Conservation (phyloP, 164 flowering plant genomes). For the Stephania yunnanensis region DNA sequence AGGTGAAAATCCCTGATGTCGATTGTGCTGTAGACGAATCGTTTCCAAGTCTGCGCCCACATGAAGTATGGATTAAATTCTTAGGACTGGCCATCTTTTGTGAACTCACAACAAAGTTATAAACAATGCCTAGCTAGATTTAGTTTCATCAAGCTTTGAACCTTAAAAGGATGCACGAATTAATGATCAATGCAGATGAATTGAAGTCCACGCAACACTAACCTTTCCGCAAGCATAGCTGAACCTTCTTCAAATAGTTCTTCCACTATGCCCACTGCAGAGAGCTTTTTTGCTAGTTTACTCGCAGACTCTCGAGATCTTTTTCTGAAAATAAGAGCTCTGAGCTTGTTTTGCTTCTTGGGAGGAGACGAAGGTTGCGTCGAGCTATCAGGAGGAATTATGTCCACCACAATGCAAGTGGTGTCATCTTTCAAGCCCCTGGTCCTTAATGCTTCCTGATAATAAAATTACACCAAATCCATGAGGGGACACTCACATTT, state of each 20-base stretch:
- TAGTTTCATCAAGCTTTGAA: too few species aligned
- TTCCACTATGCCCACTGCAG: constrained; percentile 71
- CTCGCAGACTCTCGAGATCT: constrained; percentile 41
- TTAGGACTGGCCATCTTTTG: too few species aligned
- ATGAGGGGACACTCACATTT: background rate
- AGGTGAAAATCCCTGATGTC: constrained; percentile 58
- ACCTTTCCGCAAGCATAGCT: constrained; percentile 95
- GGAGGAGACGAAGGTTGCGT: constrained; percentile 43
- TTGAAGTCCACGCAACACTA: constrained; percentile 1
- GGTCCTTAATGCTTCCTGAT: constrained; percentile 67
- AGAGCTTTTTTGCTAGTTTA: constrained; percentile 60
- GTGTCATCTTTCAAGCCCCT: constrained; percentile 89
- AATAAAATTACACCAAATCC: constrained; percentile 10
- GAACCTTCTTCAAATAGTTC: constrained; percentile 95
- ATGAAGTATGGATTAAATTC: background rate
- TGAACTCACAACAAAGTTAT: too few species aligned
- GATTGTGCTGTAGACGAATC: constrained; percentile 33
- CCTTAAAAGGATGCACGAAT: too few species aligned
- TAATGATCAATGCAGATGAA: too few species aligned
- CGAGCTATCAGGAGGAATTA: constrained; percentile 65
- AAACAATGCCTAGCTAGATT: too few species aligned
- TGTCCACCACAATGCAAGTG: constrained; percentile 85
- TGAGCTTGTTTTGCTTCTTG: constrained; percentile 51
- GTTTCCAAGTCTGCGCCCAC: constrained; percentile 49
- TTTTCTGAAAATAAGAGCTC: constrained; percentile 52